A percentile compares a stretch with the other conserved stretches of the same genome.
phyloP scores from a whole-genome alignment of 2,329 filamentous ascomycete genomes.

The Metarhizium rileyi region DNA sequence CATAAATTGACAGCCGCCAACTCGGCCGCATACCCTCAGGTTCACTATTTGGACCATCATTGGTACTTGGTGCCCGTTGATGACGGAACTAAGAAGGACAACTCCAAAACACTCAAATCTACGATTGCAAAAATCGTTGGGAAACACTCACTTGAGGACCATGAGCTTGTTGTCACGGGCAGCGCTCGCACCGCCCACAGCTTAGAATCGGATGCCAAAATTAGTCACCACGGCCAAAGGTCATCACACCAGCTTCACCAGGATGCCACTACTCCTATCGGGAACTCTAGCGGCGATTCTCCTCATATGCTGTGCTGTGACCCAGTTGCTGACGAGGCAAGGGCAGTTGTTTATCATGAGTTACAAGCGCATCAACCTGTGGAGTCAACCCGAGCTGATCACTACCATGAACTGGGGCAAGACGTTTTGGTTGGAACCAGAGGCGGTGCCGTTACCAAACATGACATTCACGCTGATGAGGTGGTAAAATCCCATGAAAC shows the following conservation, averaged over 20 bases:
- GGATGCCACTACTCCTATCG: slow-evolving; percentile 1
- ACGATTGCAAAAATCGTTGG: slow-evolving; percentile 2
- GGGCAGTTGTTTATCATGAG: background rate
- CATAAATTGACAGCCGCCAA: background rate
- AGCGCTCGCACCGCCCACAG: slow-evolving; percentile 2
- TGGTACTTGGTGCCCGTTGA: slow-evolving; percentile 10
- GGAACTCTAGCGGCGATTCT: background rate
- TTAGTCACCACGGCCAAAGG: background rate
- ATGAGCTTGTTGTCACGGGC: slow-evolving; percentile 5
- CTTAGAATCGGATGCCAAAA: slow-evolving; percentile 6
- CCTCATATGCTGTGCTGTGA: slow-evolving; percentile 8
- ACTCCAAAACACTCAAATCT: background rate
- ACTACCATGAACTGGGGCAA: slow-evolving; percentile 5
- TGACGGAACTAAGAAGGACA: background rate
- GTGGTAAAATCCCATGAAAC: background rate
- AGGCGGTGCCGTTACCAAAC: background rate
- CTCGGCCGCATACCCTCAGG: slow-evolving; percentile 3
- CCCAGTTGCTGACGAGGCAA: background rate
- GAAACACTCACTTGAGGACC: slow-evolving; percentile 6
- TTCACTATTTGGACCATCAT: slow-evolving; percentile 8
- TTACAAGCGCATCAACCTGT: slow-evolving; percentile 3
- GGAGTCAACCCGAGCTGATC: background rate
- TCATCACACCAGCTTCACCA: slow-evolving; percentile 7
- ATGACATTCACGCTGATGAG: slow-evolving; percentile 6
- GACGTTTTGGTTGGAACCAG: slow-evolving; percentile 3